These are phyloP conservation scores for Mycena capillaripes DNA, from an alignment of 768 basidiomycete genomes.

Conservation along the genomic window DNA sequence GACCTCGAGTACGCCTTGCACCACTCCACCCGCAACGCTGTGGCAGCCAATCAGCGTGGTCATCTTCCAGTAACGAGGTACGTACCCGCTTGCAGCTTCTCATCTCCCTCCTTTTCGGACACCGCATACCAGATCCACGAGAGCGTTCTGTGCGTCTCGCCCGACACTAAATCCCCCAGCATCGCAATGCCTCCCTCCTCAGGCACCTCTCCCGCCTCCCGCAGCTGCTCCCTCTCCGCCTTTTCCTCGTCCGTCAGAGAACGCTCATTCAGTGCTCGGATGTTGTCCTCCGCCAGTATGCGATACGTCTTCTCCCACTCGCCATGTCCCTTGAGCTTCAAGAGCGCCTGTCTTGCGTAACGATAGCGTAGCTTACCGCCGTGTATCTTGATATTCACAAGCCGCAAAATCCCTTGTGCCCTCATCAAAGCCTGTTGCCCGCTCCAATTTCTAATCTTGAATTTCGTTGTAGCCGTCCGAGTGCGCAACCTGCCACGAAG, in stretches of 20 bases:
- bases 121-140: neutral
- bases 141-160: neutral
- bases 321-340: neutral
- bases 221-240: neutral
- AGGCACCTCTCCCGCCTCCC: neutral
- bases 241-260: neutral
- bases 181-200: neutral
- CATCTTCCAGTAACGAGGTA: neutral
- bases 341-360: neutral
- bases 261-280: neutral
- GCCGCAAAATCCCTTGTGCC: neutral
- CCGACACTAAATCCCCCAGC: neutral
- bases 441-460: too few species aligned
- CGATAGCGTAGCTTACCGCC: neutral
- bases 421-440: too few species aligned
- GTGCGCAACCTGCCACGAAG: too few species aligned
- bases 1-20: neutral
- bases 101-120: neutral
- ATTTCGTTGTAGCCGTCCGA: too few species aligned
- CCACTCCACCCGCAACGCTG: neutral
- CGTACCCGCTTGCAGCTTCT: neutral
- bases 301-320: neutral
- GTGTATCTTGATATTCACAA: neutral
- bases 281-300: neutral
- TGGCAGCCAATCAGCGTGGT: neutral